Evolutionary conservation across 768 basidiomycete species (phyloP), one percentile per base, ranked within the genome.

Genomic region (Pisolithus tinctorius): DNA sequence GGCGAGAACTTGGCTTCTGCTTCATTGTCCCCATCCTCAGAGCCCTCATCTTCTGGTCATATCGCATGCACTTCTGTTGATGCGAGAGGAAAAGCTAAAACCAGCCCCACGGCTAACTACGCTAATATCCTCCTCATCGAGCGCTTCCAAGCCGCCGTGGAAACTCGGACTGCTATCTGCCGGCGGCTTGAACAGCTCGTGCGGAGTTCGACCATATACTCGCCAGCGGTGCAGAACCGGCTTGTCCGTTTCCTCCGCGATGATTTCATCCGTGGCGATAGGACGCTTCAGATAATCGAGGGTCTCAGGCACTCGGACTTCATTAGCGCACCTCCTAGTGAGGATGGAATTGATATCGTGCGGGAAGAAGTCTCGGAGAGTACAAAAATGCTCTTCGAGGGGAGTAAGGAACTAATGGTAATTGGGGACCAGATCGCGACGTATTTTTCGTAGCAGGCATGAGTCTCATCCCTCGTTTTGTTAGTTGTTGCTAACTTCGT

Each of bases 121-220:
- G 25, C 60, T 25, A 64, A 63, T 9, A 54, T 63, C 42, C 62
- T 63, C 34, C 41, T 56, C 20, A 64, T 64, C 36, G 62, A 63
- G 45, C 60, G 56, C 37, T 63, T 64, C 45, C 61, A 64, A 41
- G 60, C 52, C 10, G 62, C 63, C 9, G 55, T 64, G n/a, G 62
- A 64, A 37, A 56, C 42, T 37, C 63, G 62, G 16, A 51, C 63
- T 17, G 59, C 60, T 48, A 56, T 61, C 20, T 63, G 62, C 47
- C 63, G 62, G 31, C 63, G 56, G 49, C 63, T 63, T n/a, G 62
- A 63, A 37, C 54, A 63, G 20, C 62, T 63, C 45, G 60, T 63
- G 20, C 58, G 63, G 29, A 39, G 47, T 30, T 64, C 62, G 17
- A 17, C 46, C 30, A 46, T 56, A 25, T 62, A 64, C 31, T 44